Evolutionary conservation across 805 yeast genomes (phyloP).

Genomic region (Lachancea nothofagi): DNA sequence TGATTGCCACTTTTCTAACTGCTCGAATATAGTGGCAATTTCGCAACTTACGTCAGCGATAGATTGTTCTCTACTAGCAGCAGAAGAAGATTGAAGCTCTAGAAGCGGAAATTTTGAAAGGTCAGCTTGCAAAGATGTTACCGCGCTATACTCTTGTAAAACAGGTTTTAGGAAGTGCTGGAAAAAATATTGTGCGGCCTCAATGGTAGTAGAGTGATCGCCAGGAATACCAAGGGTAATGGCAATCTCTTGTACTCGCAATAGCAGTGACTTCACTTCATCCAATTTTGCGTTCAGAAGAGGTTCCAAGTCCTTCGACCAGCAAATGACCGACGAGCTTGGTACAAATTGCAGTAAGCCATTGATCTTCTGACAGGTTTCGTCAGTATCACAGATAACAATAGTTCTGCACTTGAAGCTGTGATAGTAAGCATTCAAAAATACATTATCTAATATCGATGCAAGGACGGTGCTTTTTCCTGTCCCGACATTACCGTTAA

Average conservation of each 20-base stretch:
- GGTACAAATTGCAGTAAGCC: not conserved
- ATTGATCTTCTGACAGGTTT: slow-evolving; percentile 2
- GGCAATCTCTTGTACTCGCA: slow-evolving; percentile 5
- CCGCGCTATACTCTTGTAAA: not conserved
- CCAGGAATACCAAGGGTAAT: slow-evolving; percentile 2
- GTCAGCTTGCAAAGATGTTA: not conserved
- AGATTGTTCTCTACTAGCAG: not conserved
- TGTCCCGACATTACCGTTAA: slow-evolving; percentile 6
- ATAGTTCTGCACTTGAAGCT: not conserved
- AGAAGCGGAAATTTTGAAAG: not conserved
- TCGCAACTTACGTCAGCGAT: not conserved
- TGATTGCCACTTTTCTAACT: slow-evolving; percentile 2
- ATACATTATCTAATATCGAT: slow-evolving; percentile 3
- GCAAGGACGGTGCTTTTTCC: slow-evolving; percentile 4
- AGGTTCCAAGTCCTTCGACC: not conserved
- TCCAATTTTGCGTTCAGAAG: not conserved
- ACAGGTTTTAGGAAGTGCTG: slow-evolving; percentile 3
- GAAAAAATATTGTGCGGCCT: slow-evolving; percentile 3
- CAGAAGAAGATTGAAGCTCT: too few relatives aligned
- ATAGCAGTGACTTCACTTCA: not conserved
- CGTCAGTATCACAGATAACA: slow-evolving; percentile 7
- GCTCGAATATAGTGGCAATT: slow-evolving; percentile 2
- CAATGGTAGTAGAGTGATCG: slow-evolving; percentile 1
- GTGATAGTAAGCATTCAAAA: slow-evolving; percentile 1
- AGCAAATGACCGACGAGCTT: not conserved